These are phyloP conservation scores for Macrotyloma uniflorum DNA, from an alignment of 306 rosid species.

Conservation along the genomic window DNA sequence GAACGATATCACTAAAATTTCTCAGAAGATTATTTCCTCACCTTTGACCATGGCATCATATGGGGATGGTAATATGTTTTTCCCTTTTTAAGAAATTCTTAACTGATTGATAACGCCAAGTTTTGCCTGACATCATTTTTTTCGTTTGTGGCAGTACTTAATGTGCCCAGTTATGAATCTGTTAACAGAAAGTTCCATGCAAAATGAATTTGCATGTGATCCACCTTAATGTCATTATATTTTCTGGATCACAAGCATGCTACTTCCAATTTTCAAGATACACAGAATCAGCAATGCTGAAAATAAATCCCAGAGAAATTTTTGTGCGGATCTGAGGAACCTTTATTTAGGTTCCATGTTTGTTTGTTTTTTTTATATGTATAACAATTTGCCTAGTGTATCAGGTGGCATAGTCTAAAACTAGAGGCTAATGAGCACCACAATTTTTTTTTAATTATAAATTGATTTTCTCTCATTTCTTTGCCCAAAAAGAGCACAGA, in stretches of 20 bases:
- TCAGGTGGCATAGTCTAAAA: neutral
- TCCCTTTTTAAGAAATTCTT: slow-evolving; percentile 3
- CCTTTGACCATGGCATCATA: slow-evolving; percentile 96
- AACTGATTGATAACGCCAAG: neutral
- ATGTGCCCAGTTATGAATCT: slow-evolving; percentile 83
- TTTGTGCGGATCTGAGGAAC: slow-evolving; percentile 42
- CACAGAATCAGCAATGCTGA: slow-evolving; percentile 35
- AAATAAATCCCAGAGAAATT: slow-evolving; percentile 45
- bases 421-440: slow-evolving; percentile 4
- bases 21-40: slow-evolving; percentile 78
- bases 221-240: neutral
- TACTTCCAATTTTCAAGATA: slow-evolving; percentile 35
- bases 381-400: slow-evolving; percentile 8
- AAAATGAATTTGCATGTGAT: slow-evolving; percentile 51
- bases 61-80: slow-evolving; percentile 67
- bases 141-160: slow-evolving; percentile 59
- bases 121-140: neutral
- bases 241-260: neutral
- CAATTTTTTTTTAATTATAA: slow-evolving; percentile 8
- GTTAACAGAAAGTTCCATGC: slow-evolving; percentile 70
- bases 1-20: slow-evolving; percentile 64
- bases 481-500: neutral
- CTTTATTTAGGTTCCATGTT: slow-evolving; percentile 27
- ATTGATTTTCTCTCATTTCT: neutral
- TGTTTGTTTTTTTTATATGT: neutral